Evolutionary conservation across 1,139 yeast species (phyloP).

Genomic region (Casaregolazyma lundiana): DNA sequence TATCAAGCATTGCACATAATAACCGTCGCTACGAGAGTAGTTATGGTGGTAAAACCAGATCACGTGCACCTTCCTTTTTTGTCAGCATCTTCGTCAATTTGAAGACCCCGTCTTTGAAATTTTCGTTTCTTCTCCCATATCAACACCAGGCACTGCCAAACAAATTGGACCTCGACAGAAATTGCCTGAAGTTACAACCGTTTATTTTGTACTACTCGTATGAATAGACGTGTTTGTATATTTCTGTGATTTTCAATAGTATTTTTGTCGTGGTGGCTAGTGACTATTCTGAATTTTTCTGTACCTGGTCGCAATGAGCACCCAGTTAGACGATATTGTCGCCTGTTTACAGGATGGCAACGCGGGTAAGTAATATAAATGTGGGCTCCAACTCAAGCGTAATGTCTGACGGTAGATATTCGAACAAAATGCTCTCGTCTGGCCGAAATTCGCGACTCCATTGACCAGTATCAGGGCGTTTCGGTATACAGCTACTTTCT

Average conservation of each 20-base stretch:
- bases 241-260: neutral
- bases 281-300: neutral
- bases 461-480: slow-evolving; percentile 77
- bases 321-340: slow-evolving; percentile 57
- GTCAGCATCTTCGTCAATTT: slow-evolving; percentile 8
- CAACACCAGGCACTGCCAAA: neutral
- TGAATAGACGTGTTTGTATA: neutral
- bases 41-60: neutral
- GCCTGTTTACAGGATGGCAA: slow-evolving; percentile 50
- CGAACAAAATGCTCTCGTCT: slow-evolving; percentile 60
- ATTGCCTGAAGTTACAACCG: neutral
- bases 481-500: slow-evolving; percentile 59
- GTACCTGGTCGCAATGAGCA: neutral
- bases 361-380: slow-evolving; percentile 23
- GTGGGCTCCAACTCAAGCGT: neutral
- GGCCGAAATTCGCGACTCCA: slow-evolving; percentile 78
- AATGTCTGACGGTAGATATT: slow-evolving; percentile 39
- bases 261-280: slow-evolving; percentile 3
- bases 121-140: slow-evolving; percentile 1
- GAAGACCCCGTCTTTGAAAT: slow-evolving; percentile 2
- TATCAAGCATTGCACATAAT: too few relatives aligned
- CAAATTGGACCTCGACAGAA: neutral
- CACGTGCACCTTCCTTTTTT: slow-evolving; percentile 12
- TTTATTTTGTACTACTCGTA: neutral
- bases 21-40: neutral